These are phyloP conservation scores for Phytophthora agathidicida DNA, from an alignment of 352 stramenopile genomes.

Conservation along the genomic window DNA sequence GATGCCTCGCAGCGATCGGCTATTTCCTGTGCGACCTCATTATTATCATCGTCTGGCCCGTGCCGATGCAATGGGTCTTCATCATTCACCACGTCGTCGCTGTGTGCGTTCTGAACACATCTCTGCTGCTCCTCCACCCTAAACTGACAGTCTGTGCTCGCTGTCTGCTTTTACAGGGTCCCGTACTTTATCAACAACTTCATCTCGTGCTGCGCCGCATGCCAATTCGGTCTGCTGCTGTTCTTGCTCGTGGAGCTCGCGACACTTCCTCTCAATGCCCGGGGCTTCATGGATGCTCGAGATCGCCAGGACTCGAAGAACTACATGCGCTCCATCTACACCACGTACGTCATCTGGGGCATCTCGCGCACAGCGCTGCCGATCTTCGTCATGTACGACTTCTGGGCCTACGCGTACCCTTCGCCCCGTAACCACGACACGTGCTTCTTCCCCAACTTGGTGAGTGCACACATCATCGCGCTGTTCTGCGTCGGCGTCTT, in stretches of 20 bases:
- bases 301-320: slow-evolving; percentile 66
- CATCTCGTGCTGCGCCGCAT: slow-evolving; percentile 75
- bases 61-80: slow-evolving; percentile 81
- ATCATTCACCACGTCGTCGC: slow-evolving; percentile 82
- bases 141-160: neutral
- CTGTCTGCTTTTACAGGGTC: slow-evolving; percentile 40
- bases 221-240: slow-evolving; percentile 76
- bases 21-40: slow-evolving; percentile 86
- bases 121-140: neutral
- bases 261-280: slow-evolving; percentile 77
- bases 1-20: slow-evolving; percentile 60
- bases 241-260: slow-evolving; percentile 84
- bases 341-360: slow-evolving; percentile 78
- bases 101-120: slow-evolving; percentile 53
- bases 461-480: slow-evolving; percentile 79
- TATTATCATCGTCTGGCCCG: slow-evolving; percentile 79
- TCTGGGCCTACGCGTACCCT: slow-evolving; percentile 76
- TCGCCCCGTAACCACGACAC: slow-evolving; percentile 76
- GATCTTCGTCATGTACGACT: slow-evolving; percentile 76
- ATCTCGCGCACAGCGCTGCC: slow-evolving; percentile 74
- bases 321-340: slow-evolving; percentile 75
- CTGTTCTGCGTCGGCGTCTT: slow-evolving; percentile 86
- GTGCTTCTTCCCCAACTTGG: slow-evolving; percentile 80
- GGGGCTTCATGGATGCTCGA: slow-evolving; percentile 77
- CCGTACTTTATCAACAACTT: slow-evolving; percentile 91